Base-by-base conservation (phyloP, 805 yeast species). In the Starmerella asiatica region DNA sequence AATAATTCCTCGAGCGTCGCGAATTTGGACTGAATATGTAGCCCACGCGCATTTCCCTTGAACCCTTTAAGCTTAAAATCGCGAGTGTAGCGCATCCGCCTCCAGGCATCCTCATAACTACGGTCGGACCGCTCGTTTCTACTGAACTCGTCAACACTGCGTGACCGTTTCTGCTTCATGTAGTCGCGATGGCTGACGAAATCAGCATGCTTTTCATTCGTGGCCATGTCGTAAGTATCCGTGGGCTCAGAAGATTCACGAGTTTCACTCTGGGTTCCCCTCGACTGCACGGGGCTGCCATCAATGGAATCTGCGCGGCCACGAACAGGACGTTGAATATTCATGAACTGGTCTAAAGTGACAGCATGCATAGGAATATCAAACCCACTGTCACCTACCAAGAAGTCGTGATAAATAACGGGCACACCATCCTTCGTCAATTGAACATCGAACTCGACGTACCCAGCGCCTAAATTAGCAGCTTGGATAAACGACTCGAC, bases 401-500 rank as follows among this genome's bases (percentile, higher is more conserved):
- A 58, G 55, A 88, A 88, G 56, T 88, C 97, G 58, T 88, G 97
- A 55, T 88, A 88, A 21, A 88, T 80, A 5, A 88, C 97, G 2
- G 97, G 96, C 9, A 83, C 76, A 48, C 68, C 67, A 58, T 88
- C 97, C 55, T 85, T 84, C 14, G 97, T 88, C 50, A 88, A 65
- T 56, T 88, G 97, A 34, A 88, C 97, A 60, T 88, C 97, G 57
- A 88, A 88, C 60, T 88, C 97, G 38, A 88, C 96, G 54, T 88
- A 88, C 2, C 93, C 79, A 1, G 97, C 97, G 30, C 97, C 97
- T 48, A 88, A 64, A 2, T 93, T 84, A 0, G 96, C 94, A 0
- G 97, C 97, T 11, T 94, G 93, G 55, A 88, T 80, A 53, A 88
- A 88, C 0, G 94, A 81, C 53, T 88, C 95, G 17, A 88, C 79